A percentile compares a stretch with the other conserved stretches of the same genome.
phyloP scores from a whole-genome alignment of 2,329 filamentous ascomycete genomes.

The Chaetomiaceae sp. region DNA sequence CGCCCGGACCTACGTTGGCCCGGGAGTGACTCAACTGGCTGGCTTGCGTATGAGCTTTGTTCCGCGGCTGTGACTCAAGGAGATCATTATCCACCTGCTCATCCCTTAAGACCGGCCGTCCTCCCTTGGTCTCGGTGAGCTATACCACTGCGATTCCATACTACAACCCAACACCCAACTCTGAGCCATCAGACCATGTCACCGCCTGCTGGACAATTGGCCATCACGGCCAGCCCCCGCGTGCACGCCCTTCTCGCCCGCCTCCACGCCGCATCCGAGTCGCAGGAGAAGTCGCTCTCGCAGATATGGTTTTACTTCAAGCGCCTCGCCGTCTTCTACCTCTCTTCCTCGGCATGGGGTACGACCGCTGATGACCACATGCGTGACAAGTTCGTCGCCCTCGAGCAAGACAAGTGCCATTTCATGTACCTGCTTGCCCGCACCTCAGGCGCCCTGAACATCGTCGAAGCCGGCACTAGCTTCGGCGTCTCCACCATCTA shows the following conservation, averaged over 20 bases:
- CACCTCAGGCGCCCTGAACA: constrained; percentile 43
- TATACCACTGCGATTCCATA: too few species aligned
- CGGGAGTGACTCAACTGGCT: too few species aligned
- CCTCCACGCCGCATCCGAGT: constrained; percentile 9
- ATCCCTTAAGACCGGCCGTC: too few species aligned
- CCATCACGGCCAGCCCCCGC: constrained; percentile 3
- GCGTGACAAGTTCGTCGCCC: constrained; percentile 53
- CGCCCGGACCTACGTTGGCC: too few species aligned
- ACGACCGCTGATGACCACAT: constrained; percentile 12
- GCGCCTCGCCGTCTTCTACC: constrained; percentile 4
- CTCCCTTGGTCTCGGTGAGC: too few species aligned
- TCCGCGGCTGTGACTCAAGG: too few species aligned
- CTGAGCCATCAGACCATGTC: neutral
- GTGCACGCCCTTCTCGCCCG: constrained; percentile 8
- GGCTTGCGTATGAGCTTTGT: too few species aligned
- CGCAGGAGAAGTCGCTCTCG: constrained; percentile 8
- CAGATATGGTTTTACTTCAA: constrained; percentile 12
- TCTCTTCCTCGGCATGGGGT: constrained; percentile 4
- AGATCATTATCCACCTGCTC: too few species aligned
- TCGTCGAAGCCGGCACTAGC: constrained; percentile 58
- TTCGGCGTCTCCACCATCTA: constrained; percentile 62
- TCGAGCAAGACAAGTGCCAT: constrained; percentile 55
- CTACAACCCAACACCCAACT: too few species aligned
- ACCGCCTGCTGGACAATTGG: neutral
- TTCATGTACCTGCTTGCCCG: constrained; percentile 52